A percentile compares a stretch with the other conserved stretches of the same genome.
phyloP scores from a whole-genome alignment of 352 stramenopile genomes.

The Pythium rishiriense region DNA sequence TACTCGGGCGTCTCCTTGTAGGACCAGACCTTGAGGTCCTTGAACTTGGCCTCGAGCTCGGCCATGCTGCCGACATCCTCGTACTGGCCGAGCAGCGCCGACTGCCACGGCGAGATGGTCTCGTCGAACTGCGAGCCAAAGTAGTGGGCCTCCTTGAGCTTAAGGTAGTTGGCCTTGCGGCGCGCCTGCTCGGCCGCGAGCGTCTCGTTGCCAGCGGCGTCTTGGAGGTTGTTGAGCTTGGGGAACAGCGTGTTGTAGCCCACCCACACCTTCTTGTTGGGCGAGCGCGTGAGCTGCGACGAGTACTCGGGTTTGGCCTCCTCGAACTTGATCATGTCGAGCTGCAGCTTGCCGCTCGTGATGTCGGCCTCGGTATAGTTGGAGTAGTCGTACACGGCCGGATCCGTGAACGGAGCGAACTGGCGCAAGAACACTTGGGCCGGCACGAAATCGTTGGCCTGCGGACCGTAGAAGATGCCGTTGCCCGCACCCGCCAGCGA shows the following conservation, averaged over 20 bases:
- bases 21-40: conserved; percentile 33
- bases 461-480: conserved; percentile 49
- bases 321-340: conserved; percentile 34
- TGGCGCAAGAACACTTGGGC: conserved; percentile 34
- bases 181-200: conserved; percentile 23
- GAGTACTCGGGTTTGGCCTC: conserved; percentile 28
- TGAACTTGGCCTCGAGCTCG: conserved; percentile 31
- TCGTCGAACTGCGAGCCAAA: conserved; percentile 35
- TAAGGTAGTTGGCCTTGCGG: conserved; percentile 33
- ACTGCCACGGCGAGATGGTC: conserved; percentile 40
- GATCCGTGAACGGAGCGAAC: conserved; percentile 14
- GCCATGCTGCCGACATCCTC: conserved; percentile 28
- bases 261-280: conserved; percentile 28
- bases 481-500: conserved; percentile 49
- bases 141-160: conserved; percentile 30
- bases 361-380: conserved; percentile 28
- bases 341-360: conserved; percentile 34
- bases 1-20: conserved; percentile 44
- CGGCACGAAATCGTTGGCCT: conserved; percentile 34
- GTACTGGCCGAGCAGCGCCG: conserved; percentile 32
- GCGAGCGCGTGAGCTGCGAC: conserved; percentile 36
- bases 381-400: conserved; percentile 34
- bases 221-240: conserved; percentile 36
- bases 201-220: conserved; percentile 15
- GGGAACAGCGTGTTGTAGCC: conserved; percentile 37